Conservation (phyloP, 2,329 filamentous ascomycete species). For the Colletotrichum musicola region DNA sequence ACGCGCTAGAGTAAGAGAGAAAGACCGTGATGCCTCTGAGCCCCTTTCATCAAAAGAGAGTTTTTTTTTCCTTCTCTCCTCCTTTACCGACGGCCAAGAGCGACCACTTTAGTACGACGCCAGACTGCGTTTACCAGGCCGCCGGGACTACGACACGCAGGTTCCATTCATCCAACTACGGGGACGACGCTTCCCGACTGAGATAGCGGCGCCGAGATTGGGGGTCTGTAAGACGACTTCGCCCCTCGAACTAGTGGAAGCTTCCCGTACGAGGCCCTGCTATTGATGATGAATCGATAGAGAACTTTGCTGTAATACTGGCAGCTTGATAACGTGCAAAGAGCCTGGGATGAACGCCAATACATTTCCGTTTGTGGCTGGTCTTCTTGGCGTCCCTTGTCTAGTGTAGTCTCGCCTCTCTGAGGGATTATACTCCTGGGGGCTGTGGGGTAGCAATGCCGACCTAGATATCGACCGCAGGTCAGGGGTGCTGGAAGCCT, state of each 20-base stretch:
- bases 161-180: conserved; percentile 13
- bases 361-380: conserved; percentile 8
- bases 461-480: conserved; percentile 7
- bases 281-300: conserved; percentile 24
- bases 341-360: background rate
- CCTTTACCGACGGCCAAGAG: conserved; percentile 3
- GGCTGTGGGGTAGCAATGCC: conserved; percentile 12
- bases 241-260: conserved; percentile 30
- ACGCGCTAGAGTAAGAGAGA: conserved; percentile 12
- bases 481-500: conserved; percentile 12
- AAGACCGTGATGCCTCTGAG: conserved; percentile 16
- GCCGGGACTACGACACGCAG: conserved; percentile 15
- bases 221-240: conserved; percentile 22
- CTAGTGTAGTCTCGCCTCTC: background rate
- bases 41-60: conserved; percentile 21
- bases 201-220: conserved; percentile 18
- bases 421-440: background rate
- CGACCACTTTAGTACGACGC: conserved; percentile 31
- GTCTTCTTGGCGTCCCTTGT: conserved; percentile 5
- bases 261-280: conserved; percentile 3
- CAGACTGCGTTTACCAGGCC: conserved; percentile 3
- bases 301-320: background rate
- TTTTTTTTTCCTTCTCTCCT: conserved; percentile 3
- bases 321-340: background rate
- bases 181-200: conserved; percentile 20